Base-by-base conservation (phyloP, 139 green algal genomes). In the Coelastrella sp. region DNA sequence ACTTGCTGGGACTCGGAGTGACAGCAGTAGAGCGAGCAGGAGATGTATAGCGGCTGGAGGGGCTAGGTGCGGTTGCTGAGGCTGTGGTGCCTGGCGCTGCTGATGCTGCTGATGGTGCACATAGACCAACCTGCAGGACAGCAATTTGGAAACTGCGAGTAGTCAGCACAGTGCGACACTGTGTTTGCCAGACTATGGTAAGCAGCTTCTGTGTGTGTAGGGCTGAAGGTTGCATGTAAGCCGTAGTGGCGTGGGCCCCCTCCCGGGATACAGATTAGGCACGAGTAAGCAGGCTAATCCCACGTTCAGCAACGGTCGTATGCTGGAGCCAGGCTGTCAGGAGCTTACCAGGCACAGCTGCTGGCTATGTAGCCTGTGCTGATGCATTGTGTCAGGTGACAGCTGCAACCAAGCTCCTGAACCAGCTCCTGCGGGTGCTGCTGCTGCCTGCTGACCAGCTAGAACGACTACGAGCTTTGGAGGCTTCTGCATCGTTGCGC, bases 301-400 rank as follows among this genome's bases (percentile, higher is more conserved):
- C 32, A 47, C 32, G 32, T 47, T 47, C 32, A 47, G 32, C 32
- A 47, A 47, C 32, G 6, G 79, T 60, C 10, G 7, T 5, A 68
- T 56, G 32, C 3, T 7, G 7, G 16, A 83, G 71, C 16, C 13
- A 77, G n/a, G 16, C 16, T 77, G 71, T 5, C 32, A 47, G 32
- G 32, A 47, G 32, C 79, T 23, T 71, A 91, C 87, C 87, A 91
- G 87, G 5, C 73, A 56, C 3, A 91, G 3, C 20, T 91, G 64
- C n/a, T 86, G 64, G 11, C 64, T 87, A 7, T 32, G 19, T 65
- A 91, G 66, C 56, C 65, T 87, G 65, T 79, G 19, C 20, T 80
- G 60, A 32, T 91, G 87, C 87, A 91, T 91, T 2, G 79, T 82
- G 56, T 91, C 87, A 22, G 87, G 87, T 19, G 87, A 78, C 64